These are phyloP conservation scores for Hygrophila difformis DNA, from an alignment of 257 asterid species.

Conservation along the genomic window DNA sequence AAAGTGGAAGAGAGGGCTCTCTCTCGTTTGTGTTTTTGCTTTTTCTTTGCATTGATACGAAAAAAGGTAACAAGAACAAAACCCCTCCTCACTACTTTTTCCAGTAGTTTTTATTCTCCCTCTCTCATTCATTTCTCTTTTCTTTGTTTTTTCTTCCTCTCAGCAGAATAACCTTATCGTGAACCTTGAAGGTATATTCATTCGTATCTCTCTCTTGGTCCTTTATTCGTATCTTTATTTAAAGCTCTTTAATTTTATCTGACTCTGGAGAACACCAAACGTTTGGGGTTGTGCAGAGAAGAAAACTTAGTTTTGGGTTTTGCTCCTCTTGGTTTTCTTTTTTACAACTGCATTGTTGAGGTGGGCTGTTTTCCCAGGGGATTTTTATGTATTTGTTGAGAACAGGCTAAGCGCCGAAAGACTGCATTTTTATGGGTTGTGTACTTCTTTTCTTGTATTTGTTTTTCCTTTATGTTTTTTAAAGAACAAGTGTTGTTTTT, in stretches of 20 bases:
- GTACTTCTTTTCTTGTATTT: too few relatives aligned
- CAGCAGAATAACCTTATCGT: constrained; percentile 37
- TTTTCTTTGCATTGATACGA: constrained; percentile 24
- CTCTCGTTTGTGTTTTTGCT: too few relatives aligned
- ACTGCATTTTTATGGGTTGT: constrained; percentile 7
- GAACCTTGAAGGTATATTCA: constrained; percentile 60
- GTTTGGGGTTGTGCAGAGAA: not conserved
- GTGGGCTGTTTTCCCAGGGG: not conserved
- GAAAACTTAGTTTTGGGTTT: constrained; percentile 13
- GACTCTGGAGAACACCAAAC: constrained; percentile 11
- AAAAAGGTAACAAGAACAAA: constrained; percentile 28
- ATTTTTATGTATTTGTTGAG: not conserved
- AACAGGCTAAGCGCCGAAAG: not conserved
- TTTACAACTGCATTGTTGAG: constrained; percentile 9
- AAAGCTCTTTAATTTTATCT: constrained; percentile 19
- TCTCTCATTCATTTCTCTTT: too few relatives aligned
- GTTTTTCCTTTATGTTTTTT: too few relatives aligned
- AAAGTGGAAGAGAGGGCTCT: too few relatives aligned
- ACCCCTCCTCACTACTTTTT: constrained; percentile 28
- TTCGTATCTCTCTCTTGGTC: constrained; percentile 8
- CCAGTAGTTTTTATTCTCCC: constrained; percentile 10
- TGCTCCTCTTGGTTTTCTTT: not conserved
- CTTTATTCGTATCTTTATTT: constrained; percentile 18
- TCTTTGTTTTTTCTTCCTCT: too few relatives aligned
- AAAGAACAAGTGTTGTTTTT: too few relatives aligned